Evolutionary conservation across 129 eudicot genomes (phyloP), one percentile per base, ranked within the genome.

Genomic region (Ambrosia trifida): DNA sequence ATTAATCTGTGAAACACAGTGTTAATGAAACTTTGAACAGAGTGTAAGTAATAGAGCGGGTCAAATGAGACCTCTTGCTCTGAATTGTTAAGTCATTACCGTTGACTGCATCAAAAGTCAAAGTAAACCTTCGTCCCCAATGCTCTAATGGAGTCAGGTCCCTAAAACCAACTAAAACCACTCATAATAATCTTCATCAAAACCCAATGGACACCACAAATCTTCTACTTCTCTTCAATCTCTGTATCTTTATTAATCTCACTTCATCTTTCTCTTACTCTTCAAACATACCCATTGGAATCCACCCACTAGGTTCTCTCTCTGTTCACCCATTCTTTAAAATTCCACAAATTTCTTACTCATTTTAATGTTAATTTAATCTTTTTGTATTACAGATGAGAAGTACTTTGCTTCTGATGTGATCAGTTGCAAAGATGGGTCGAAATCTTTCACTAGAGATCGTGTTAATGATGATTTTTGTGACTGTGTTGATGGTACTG

Each of bases 401-500:
- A 85, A 89, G 16, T 93, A 87, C 73, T 93, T 76, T 76, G 91
- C 57, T 19, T 73, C 83, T 4, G 90, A 89, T 70, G 72, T 93
- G 63, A 93, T 93, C 14, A 76, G 82, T 17, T 93, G 98, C 82
- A 93, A 87, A 74, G 96, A 93, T 51, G 96, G 95, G 46, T 93
- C 95, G 0, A 85, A 75, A 43, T 79, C 81, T 12, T 93, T 93
- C 83, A 70, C 85, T 41, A 85, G 74, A 82, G 91, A 89, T 72
- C 96, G 92, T 58, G 51, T 89, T 70, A 93, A 93, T 78, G 98
- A 93, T 76, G 76, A 93, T 10, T 93, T 85, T 66, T 93, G 98
- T 30, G 98, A 93, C 61, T 93, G 98, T 61, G 61, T 82, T 9
- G 98, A 93, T 72, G 98, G 98, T 59, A 85, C 98, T 33, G 98